Evolutionary conservation across 106 monocot species (phyloP), one percentile per base, ranked within the genome.

Genomic region (Narthecium ossifragum): DNA sequence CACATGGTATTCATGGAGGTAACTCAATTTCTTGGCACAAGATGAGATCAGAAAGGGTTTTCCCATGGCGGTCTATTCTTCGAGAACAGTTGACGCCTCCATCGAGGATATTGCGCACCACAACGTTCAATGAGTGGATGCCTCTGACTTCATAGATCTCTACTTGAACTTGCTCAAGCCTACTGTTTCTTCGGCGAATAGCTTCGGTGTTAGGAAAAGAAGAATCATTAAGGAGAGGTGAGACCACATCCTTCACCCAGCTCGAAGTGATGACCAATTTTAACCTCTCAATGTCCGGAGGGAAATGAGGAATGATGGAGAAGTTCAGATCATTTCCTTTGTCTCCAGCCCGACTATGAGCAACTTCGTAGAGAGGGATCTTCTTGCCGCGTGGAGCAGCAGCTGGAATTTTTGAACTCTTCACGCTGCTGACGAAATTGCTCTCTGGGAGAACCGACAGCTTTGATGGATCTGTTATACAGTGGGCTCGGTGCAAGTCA

Each of bases 251-350:
- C 57, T 79, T 75, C 11, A 88, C 98, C 91, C 87, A 99, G 9
- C 75, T 33, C 37, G 78, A 67, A 2, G 87, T 99, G 24, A 99
- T 85, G 8, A 99, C 67, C 50, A 45, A 22, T 60, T 70, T 85
- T 6, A 99, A 64, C 62, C 87, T 74, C 20, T 38, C 60, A 51
- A 91, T 64, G 55, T 99, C 98, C 45, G 10, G 45, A 57, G 76
- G 70, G 41, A 76, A 81, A 62, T 99, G 77, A 45, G 98, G 98
- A 24, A 99, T 82, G 56, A 99, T 62, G 36, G 98, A 99, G 53
- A 99, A 85, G 41, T 91, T 98, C 30, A 98, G 25, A 61, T 98
- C 91, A 67, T 98, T 91, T 63, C 87, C 91, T 73, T 91, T 98
- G 64, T 98, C 98, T 0, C 98, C 98, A 30, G 87, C 81, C 59